phyloP scores from a whole-genome alignment of 2,329 filamentous ascomycete genomes.

The Fusarium kyushuense region DNA sequence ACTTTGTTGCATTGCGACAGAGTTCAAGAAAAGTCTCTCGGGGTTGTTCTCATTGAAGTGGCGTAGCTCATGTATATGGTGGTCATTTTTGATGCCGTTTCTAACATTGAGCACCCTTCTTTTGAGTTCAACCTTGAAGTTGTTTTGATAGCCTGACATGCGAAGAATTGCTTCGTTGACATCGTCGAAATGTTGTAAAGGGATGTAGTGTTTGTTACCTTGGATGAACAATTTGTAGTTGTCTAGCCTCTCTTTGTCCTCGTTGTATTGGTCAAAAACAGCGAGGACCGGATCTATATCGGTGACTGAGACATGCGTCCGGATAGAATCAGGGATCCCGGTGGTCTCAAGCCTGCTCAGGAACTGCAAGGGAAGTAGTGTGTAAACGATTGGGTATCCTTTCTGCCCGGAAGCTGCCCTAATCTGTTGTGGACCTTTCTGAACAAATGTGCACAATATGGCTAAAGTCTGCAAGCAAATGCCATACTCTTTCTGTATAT shows the following conservation, averaged over 20 bases:
- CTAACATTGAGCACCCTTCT: neutral
- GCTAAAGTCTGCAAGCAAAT: neutral
- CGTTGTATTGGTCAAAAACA: constrained; percentile 20
- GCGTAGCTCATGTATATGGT: neutral
- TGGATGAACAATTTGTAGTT: constrained; percentile 9
- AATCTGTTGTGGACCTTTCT: neutral
- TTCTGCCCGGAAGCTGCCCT: neutral
- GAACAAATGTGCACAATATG: constrained; percentile 7
- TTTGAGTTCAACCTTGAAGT: neutral
- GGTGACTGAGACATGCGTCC: fast-evolving
- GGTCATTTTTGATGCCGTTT: neutral
- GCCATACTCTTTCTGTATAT: constrained; percentile 10
- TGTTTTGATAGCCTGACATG: neutral
- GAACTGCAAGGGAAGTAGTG: constrained; percentile 5
- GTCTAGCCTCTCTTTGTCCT: neutral
- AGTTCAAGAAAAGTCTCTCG: neutral
- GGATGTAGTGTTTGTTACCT: neutral
- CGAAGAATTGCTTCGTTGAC: neutral
- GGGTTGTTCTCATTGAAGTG: fast-evolving
- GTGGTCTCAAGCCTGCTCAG: neutral
- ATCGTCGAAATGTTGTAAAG: neutral
- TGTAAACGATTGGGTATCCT: constrained; percentile 26
- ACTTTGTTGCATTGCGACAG: constrained; percentile 13
- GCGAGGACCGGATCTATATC: constrained; percentile 4
- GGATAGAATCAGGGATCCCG: neutral